Conservation (phyloP, 2,329 filamentous ascomycete species). For the Ophiostoma ulmi region DNA sequence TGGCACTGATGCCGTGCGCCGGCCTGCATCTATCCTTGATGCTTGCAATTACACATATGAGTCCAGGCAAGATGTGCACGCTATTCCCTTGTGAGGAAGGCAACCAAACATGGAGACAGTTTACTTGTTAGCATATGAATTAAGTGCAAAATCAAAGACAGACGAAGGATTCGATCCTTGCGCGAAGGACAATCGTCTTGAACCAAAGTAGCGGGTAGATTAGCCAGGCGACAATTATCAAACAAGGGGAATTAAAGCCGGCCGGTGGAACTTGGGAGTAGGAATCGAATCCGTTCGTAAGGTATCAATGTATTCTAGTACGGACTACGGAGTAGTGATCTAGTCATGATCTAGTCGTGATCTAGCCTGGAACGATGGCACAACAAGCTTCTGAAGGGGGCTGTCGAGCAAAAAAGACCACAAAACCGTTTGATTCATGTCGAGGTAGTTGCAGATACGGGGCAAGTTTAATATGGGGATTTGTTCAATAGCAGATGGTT, state of each 20-base stretch:
- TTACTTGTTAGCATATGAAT: not conserved
- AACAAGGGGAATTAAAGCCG: slow-evolving; percentile 3
- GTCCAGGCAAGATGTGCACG: not conserved
- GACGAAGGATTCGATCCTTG: not conserved
- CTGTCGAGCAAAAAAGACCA: not conserved
- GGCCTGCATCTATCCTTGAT: no score
- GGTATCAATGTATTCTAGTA: not conserved
- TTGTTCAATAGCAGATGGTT: slow-evolving; percentile 2
- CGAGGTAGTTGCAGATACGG: not conserved
- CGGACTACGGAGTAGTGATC: no score
- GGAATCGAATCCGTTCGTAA: not conserved
- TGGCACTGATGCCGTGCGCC: not conserved
- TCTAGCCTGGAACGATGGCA: not conserved
- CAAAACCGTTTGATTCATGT: not conserved
- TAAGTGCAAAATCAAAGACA: not conserved
- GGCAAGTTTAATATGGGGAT: not conserved
- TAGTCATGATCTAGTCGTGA: not conserved
- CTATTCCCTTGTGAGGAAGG: not conserved
- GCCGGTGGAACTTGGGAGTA: not conserved
- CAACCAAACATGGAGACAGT: not conserved
- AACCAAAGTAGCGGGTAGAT: slow-evolving; percentile 6
- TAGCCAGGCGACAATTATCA: slow-evolving; percentile 2
- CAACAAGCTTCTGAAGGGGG: not conserved
- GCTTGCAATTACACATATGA: no score
- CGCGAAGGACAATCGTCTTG: not conserved